A percentile compares a stretch with the other conserved stretches of the same genome.
Evolutionary conservation across 495 filamentous ascomycete species (phyloP).

Genomic region (Tetracladium marchalianum): DNA sequence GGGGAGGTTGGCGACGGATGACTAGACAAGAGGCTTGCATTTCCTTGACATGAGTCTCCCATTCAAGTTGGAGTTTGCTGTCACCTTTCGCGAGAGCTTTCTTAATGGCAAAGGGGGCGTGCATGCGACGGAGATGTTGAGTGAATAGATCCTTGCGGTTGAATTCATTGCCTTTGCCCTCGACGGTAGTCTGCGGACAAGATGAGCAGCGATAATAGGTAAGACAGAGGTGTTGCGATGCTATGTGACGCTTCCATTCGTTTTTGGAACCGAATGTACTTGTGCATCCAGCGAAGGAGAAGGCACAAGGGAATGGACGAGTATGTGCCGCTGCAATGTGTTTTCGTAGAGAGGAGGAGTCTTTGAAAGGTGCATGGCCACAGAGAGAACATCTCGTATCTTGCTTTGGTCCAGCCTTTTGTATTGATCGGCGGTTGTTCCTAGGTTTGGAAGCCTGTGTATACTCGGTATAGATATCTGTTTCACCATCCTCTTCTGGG

Average conservation of each 20-base stretch:
- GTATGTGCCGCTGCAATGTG: slow-evolving; percentile 51
- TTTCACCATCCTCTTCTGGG: slow-evolving; percentile 30
- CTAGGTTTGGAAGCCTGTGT: slow-evolving; percentile 32
- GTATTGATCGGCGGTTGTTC: slow-evolving; percentile 32
- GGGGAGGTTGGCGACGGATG: slow-evolving; percentile 54
- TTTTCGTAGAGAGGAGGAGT: slow-evolving; percentile 46
- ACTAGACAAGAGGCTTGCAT: slow-evolving; percentile 64
- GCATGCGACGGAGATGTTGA: slow-evolving; percentile 72
- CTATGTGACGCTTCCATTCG: slow-evolving; percentile 94
- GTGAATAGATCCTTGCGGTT: slow-evolving; percentile 70
- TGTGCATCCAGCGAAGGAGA: slow-evolving; percentile 71
- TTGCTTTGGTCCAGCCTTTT: slow-evolving; percentile 40
- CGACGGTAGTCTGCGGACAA: slow-evolving; percentile 50
- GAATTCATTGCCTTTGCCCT: slow-evolving; percentile 50
- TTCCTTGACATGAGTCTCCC: slow-evolving; percentile 45
- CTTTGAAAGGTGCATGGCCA: slow-evolving; percentile 47
- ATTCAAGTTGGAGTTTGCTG: slow-evolving; percentile 41
- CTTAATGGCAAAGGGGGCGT: slow-evolving; percentile 33
- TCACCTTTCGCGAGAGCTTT: slow-evolving; percentile 38
- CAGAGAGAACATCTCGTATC: slow-evolving; percentile 44
- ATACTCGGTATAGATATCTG: slow-evolving; percentile 27
- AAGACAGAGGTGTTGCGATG: slow-evolving; percentile 77
- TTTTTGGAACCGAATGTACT: slow-evolving; percentile 90
- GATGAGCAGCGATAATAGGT: slow-evolving; percentile 78
- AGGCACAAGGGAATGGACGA: slow-evolving; percentile 75